Evolutionary conservation across 768 basidiomycete species (phyloP), one percentile per base, ranked within the genome.

Genomic region (Suillus ampliporus): DNA sequence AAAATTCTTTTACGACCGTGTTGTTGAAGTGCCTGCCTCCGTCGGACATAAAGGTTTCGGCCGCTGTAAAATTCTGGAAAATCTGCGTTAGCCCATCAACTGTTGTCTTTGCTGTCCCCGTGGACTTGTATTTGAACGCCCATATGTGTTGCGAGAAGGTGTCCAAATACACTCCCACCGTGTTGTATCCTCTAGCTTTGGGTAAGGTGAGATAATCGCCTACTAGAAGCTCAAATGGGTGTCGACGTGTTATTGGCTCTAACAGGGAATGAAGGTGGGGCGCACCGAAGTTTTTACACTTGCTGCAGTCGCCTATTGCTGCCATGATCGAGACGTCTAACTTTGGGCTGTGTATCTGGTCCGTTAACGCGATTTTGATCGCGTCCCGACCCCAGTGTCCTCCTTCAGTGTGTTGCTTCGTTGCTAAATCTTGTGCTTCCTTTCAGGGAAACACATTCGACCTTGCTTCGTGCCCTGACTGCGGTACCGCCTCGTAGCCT

Each of bases 221-320:
- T 1, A 60, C 66, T 13, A 67, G 19, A 4, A 67, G 61, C 38
- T 67, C 66, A 64, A 67, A 67, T 2, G 66, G 66, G 34, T 67
- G 66, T 31, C 66, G 19, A 9, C 66, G 47, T 31, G 64, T 62
- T 23, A 67, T 40, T 41, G 60, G 60, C n/a, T 60, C 34, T 17
- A 64, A 37, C 5, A 64, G n/a, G 3, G 61, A 26, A 47, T 62
- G 64, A 19, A 79, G 51, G 62, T 77, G 73, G 3, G 66, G 64
- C 4, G 58, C 28, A 1, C 79, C 75, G 47, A 78, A 79, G 31
- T 67, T 65, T 57, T 77, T 77, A 68, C 75, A 76, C 23, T 58
- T 44, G 11, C 46, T 60, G 56, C 48, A 52, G 13, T 59, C 17
- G 38, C 28, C 59, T 53, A 61, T 63, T 50, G 51, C 67, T 43